phyloP scores from a whole-genome alignment of 2,329 filamentous ascomycete species.

The Penicillium janthinellum region DNA sequence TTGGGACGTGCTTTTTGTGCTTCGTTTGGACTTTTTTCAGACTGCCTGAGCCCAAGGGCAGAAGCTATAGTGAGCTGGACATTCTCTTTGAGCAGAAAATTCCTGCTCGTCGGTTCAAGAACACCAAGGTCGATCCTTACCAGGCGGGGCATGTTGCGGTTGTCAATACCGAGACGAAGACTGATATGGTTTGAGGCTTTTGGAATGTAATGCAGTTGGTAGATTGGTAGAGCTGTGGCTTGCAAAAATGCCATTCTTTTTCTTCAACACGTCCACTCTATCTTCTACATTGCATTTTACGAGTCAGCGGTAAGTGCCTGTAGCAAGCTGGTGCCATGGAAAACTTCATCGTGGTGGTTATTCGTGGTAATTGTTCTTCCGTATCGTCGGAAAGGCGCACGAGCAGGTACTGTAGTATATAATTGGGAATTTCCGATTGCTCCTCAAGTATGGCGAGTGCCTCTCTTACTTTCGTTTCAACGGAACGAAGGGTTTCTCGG shows the following conservation, averaged over 20 bases:
- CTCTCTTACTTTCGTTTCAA: neutral
- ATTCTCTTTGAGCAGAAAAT: conserved; percentile 28
- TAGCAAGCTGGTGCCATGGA: too few relatives aligned
- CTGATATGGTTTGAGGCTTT: neutral
- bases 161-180: neutral
- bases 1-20: conserved; percentile 28
- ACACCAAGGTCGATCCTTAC: neutral
- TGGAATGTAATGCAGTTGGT: neutral
- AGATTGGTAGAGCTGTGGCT: neutral
- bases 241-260: neutral
- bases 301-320: neutral
- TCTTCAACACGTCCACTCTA: neutral
- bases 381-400: neutral
- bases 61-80: conserved; percentile 47
- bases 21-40: conserved; percentile 48
- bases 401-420: neutral
- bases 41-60: conserved; percentile 46
- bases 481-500: neutral
- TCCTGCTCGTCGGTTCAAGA: neutral
- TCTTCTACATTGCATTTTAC: neutral
- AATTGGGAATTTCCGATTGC: neutral
- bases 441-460: conserved; percentile 1
- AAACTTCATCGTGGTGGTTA: too few relatives aligned
- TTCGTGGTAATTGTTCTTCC: too few relatives aligned
- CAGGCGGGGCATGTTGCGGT: neutral